Conservation (phyloP, 2,329 filamentous ascomycete species). For the Lachnellula hyalina region DNA sequence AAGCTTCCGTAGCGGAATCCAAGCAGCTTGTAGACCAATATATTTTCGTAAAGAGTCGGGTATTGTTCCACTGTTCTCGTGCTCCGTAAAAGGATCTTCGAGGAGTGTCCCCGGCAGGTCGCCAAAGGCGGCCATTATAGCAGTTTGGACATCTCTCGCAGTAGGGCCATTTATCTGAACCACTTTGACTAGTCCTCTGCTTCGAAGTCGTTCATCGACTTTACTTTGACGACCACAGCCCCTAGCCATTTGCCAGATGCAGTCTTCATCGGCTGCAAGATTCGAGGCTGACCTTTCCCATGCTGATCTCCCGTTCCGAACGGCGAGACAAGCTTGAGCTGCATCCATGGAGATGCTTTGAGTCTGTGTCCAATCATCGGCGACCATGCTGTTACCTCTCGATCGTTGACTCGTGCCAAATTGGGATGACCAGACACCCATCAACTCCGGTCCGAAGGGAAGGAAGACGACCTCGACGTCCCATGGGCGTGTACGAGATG, state of each 20-base stretch:
- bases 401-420: constrained; percentile 32
- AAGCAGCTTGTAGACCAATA: constrained; percentile 57
- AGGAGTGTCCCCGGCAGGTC: constrained; percentile 41
- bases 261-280: constrained; percentile 13
- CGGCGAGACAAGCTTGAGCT: constrained; percentile 24
- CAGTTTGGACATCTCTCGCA: constrained; percentile 61
- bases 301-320: constrained; percentile 19
- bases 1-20: constrained; percentile 72
- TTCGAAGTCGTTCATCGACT: constrained; percentile 67
- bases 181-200: constrained; percentile 64
- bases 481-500: constrained; percentile 62
- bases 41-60: constrained; percentile 21
- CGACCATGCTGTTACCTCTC: constrained; percentile 34
- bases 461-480: constrained; percentile 71
- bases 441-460: constrained; percentile 56
- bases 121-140: constrained; percentile 58
- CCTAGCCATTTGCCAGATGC: constrained; percentile 50
- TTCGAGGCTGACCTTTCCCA: constrained; percentile 25
- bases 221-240: constrained; percentile 59
- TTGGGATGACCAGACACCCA: constrained; percentile 48
- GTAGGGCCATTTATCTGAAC: constrained; percentile 58
- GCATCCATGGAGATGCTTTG: constrained; percentile 24
- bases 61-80: constrained; percentile 13
- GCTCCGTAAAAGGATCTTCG: constrained; percentile 19
- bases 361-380: constrained; percentile 43